Conservation (phyloP, 352 stramenopile genomes). For the Globisporangium barbulae region DNA sequence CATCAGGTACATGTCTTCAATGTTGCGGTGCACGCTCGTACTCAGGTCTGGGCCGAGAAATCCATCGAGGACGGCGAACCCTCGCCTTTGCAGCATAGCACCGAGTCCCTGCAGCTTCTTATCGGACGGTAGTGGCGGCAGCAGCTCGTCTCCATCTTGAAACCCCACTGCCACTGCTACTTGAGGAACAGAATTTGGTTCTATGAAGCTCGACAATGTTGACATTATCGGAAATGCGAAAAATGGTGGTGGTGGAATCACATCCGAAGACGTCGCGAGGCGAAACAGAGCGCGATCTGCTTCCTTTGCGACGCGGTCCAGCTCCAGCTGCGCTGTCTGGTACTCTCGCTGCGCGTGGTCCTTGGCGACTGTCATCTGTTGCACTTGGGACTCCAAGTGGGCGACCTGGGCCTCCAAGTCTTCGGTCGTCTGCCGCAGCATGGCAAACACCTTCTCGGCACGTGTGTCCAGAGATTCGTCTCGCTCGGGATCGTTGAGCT, state of each 20-base stretch:
- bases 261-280: slow-evolving; percentile 20
- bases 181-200: background rate
- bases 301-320: slow-evolving; percentile 27
- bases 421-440: slow-evolving; percentile 23
- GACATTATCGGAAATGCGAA: background rate
- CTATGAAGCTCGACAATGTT: background rate
- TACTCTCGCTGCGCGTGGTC: slow-evolving; percentile 28
- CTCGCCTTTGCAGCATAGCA: slow-evolving; percentile 14
- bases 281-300: slow-evolving; percentile 34
- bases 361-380: slow-evolving; percentile 19
- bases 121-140: slow-evolving; percentile 22
- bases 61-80: slow-evolving; percentile 30
- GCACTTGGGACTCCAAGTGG: slow-evolving; percentile 25
- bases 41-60: slow-evolving; percentile 27
- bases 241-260: slow-evolving; percentile 6
- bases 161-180: background rate
- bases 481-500: background rate
- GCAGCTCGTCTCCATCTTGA: slow-evolving; percentile 18
- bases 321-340: slow-evolving; percentile 20
- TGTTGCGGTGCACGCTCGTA: slow-evolving; percentile 15
- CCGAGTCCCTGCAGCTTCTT: slow-evolving; percentile 18
- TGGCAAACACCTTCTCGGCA: slow-evolving; percentile 26
- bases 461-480: slow-evolving; percentile 17
- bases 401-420: slow-evolving; percentile 28
- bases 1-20: slow-evolving; percentile 23